Base-by-base conservation (phyloP, 2,329 filamentous ascomycete species). In the Bipolaris gigantea region DNA sequence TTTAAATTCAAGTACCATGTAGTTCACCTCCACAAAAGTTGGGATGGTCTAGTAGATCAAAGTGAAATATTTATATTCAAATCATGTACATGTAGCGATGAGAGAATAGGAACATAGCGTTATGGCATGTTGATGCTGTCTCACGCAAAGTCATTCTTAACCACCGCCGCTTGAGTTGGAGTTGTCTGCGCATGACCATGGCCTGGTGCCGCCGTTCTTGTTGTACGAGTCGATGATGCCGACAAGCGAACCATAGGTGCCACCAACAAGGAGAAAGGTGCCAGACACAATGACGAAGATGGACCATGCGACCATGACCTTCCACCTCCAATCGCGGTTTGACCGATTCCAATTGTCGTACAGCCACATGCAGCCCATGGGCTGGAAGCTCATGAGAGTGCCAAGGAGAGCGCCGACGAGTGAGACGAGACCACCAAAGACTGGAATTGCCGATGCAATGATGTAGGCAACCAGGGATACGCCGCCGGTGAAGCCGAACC, bases 351-450 rank as follows among this genome's bases (percentile, higher is more conserved):
- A 68, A 45, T 68, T 59, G 30, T 68, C 65, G 49, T 68, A 68
- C 1, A 68, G 52, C 65, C 65, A 68, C 65, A 68, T 68, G 50
- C 57, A 62, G 11, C 63, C 65, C 64, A 68, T 66, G 15, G 64
- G 65, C 33, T 68, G 65, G 25, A 68, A 59, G 33, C 50, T 66
- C 59, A 67, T 67, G 3, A 68, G 52, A 7, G 65, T 68, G 34
- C 64, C 65, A 6, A 68, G 55, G 13, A 68, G 64, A 10, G 64
- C 65, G 23, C 65, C 65, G 0, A 68, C 53, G 7, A 69, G 65
- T 5, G 63, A 62, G 4, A 69, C 62, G 27, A 67, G 61, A 5
- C 63, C 63, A 43, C 64, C 65, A 18, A 69, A 69, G 3, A 66
- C 63, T n/a, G 66, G 66, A 11, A 69, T 59, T 9, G 66, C 62